phyloP scores from a whole-genome alignment of 2,329 filamentous ascomycete species.

The Simplicillium aogashimaense region DNA sequence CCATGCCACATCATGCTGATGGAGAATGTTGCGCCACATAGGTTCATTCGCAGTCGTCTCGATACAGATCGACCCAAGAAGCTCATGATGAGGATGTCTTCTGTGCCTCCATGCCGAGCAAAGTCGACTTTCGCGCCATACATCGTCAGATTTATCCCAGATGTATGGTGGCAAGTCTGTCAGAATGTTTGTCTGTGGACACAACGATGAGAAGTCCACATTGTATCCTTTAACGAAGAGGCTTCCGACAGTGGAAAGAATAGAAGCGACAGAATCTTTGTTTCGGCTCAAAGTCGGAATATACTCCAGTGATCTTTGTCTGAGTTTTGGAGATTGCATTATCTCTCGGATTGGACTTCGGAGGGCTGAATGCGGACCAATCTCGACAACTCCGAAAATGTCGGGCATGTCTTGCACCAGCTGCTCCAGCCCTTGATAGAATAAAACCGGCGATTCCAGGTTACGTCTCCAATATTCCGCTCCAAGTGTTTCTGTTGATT shows the following conservation, averaged over 20 bases:
- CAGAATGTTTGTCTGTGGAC: constrained; percentile 3
- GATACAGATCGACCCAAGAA: constrained; percentile 16
- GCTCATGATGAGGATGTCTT: constrained; percentile 15
- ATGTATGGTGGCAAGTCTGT: constrained; percentile 14
- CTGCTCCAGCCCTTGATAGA: constrained; percentile 5
- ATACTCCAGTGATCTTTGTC: neutral
- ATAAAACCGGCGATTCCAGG: constrained; percentile 8
- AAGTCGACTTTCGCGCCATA: constrained; percentile 13
- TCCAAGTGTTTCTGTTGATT: neutral
- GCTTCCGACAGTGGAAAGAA: constrained; percentile 1
- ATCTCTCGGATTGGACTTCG: constrained; percentile 6
- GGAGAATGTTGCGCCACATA: constrained; percentile 27
- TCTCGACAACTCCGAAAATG: constrained; percentile 1
- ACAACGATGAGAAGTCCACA: constrained; percentile 5
- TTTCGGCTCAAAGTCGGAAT: neutral
- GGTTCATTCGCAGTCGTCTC: constrained; percentile 22
- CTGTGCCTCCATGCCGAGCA: constrained; percentile 14
- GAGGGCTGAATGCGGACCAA: constrained; percentile 5
- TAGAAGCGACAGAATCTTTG: neutral
- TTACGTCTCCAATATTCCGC: constrained; percentile 8
- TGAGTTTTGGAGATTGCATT: neutral
- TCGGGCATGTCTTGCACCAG: constrained; percentile 4
- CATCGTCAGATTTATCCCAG: constrained; percentile 12
- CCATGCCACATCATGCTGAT: constrained; percentile 29
- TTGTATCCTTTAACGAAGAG: constrained; percentile 1